phyloP scores from a whole-genome alignment of 2,329 filamentous ascomycete genomes.

The Basipetospora sp. region DNA sequence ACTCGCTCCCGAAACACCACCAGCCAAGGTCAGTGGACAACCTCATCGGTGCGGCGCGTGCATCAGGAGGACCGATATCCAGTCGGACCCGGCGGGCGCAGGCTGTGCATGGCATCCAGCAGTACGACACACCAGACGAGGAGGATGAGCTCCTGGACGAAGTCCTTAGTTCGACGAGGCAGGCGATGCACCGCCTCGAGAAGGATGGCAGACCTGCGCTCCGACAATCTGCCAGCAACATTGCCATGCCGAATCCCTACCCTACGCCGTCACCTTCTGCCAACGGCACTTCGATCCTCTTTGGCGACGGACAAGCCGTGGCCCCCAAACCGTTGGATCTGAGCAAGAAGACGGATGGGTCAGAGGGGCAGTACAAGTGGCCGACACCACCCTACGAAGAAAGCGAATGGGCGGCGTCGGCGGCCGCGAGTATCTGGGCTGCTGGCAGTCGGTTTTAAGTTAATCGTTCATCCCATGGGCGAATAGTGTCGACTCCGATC shows the following conservation, averaged over 20 bases:
- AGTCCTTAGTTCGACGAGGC: constrained; percentile 62
- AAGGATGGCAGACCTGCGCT: constrained; percentile 35
- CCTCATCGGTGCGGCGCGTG: constrained; percentile 38
- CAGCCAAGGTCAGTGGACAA: constrained; percentile 51
- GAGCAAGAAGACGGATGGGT: constrained; percentile 36
- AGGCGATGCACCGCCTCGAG: constrained; percentile 58
- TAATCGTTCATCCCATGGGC: not conserved
- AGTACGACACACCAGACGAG: constrained; percentile 89
- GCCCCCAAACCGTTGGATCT: constrained; percentile 60
- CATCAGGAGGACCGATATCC: constrained; percentile 46
- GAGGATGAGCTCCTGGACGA: constrained; percentile 93
- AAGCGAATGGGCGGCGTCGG: constrained; percentile 75
- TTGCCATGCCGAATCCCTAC: constrained; percentile 46
- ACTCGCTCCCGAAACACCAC: constrained; percentile 45
- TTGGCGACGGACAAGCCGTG: constrained; percentile 47
- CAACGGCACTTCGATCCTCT: constrained; percentile 62
- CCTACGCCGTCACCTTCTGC: constrained; percentile 63
- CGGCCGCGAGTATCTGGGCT: constrained; percentile 67
- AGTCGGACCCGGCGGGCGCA: constrained; percentile 69
- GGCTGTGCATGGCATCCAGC: constrained; percentile 56
- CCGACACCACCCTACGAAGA: constrained; percentile 93
- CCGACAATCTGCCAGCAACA: constrained; percentile 50
- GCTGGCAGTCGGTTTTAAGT: constrained; percentile 47
- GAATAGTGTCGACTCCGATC: no score
- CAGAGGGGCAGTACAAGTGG: constrained; percentile 51